Evolutionary conservation across 2,329 filamentous ascomycete species (phyloP), one percentile per base, ranked within the genome.

Genomic region (Botryotinia narcissicola): DNA sequence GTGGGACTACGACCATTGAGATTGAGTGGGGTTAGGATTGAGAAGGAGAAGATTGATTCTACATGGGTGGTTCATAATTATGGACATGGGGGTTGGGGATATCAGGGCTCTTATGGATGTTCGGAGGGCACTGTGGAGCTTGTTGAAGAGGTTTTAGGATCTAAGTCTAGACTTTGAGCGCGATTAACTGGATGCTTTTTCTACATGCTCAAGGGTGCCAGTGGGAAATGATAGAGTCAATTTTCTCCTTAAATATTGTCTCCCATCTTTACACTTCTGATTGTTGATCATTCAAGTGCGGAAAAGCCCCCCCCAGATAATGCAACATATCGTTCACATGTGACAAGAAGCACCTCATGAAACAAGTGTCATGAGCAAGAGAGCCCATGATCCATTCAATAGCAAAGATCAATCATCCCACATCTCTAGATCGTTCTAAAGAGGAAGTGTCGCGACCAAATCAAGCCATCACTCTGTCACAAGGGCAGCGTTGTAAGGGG

Each of bases 91-190:
- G 88, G 88, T 0, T 88, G 87, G 82, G 91, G 91, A 5, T 93
- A 88, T 76, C 87, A 89, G 78, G 83, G 83, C 40, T 87, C 85
- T 8, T 95, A 92, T 81, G 93, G 92, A 1, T 93, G 91, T 81
- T 89, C 92, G 0, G 85, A 91, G 79, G 84, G 86, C 48, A 91
- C 90, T 0, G 86, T 92, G 3, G 87, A 89, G 81, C 82, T 95
- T 81, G 91, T 94, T 9, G 86, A 88, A 61, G 88, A 91, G 81
- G 75, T 76, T 60, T 68, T 80, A 51, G 63, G 22, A 7, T 68
- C 67, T 0, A 76, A 74, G 72, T 72, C 77, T 37, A 79, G 76
- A 62, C 59, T 79, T 63, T 79, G 72, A 72, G 54, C 16, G 40
- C 20, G 16, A 44, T 25, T 57, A 22, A 18, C 18, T 20, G 6